Conservation (phyloP, 139 green algal genomes). For the Volvox africanus region DNA sequence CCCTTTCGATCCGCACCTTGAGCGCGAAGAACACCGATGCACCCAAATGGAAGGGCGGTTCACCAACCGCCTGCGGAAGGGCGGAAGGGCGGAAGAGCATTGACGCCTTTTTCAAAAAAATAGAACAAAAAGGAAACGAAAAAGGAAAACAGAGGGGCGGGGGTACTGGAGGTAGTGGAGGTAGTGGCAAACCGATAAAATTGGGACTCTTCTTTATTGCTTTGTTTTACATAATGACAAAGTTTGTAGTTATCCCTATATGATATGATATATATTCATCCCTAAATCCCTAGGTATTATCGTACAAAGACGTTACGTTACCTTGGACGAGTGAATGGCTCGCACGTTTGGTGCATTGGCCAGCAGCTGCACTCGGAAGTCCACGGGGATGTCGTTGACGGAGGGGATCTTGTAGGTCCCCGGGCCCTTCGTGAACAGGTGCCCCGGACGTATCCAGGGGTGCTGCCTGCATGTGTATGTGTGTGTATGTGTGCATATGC, state of each 20-base stretch:
- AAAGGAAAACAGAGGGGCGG: too few species aligned
- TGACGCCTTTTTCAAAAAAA: too few species aligned
- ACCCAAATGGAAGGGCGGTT: slow-evolving; percentile 95
- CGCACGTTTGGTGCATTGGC: slow-evolving; percentile 82
- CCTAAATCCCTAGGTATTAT: too few species aligned
- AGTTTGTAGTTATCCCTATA: too few species aligned
- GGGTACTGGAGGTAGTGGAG: too few species aligned
- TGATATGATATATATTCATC: too few species aligned
- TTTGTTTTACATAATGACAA: too few species aligned
- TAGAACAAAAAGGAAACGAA: too few species aligned
- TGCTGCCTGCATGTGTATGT: slow-evolving; percentile 59
- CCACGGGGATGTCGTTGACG: slow-evolving; percentile 95
- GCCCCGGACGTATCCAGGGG: slow-evolving; percentile 83
- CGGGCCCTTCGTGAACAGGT: slow-evolving; percentile 83
- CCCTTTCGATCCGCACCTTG: slow-evolving; percentile 59
- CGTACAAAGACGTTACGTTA: background rate
- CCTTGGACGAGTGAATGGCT: slow-evolving; percentile 92
- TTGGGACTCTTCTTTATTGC: too few species aligned
- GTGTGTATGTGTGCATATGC: background rate
- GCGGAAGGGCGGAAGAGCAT: too few species aligned
- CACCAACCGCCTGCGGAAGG: slow-evolving; percentile 83
- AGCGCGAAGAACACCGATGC: slow-evolving; percentile 92
- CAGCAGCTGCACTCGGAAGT: slow-evolving; percentile 93
- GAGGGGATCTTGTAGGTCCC: slow-evolving; percentile 95
- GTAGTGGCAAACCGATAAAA: background rate